Evolutionary conservation across 805 yeast genomes (phyloP), one percentile per base, ranked within the genome.

Genomic region (Saturnispora bothae): DNA sequence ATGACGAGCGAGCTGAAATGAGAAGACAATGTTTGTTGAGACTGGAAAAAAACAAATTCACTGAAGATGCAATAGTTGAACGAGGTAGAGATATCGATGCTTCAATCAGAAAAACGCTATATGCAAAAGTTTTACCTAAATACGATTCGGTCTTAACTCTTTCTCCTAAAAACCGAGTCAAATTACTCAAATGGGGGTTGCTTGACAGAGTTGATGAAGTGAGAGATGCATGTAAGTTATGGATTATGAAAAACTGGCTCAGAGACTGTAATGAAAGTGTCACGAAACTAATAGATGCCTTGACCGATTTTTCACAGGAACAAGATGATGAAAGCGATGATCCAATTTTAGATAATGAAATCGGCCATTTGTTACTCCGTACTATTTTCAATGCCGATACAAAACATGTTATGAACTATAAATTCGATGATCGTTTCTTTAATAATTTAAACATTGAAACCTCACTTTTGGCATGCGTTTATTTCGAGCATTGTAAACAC

Each of bases 1-100:
- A 79, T 51, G 98, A 89, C 58, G 71, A 83, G 2, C 79, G 80
- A 49, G 77, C 95, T 0, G 97, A 92, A 44, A 95, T 88, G 1
- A 69, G 97, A 47, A 68, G 95, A 43, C 86, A 94, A 0, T 89
- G 89, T 0, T 60, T 86, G 50, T 61, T 80, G 31, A 83, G 85
- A 52, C 55, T 89, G 23, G 74, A 69, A 18, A 78, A 76, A 47
- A 69, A 69, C 30, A 48, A 58, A 3, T 46, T 50, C 1, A 78
- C 86, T 0, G 61, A 73, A 15, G 74, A 79, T 1, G 67, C 64
- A 40, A 61, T 85, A 2, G 60, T 86, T 26, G 92, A 80, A 51
- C 69, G 96, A 42, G 94, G 95, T 1, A 69, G 94, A 41, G 98
- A 89, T 57, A 65, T 65, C 3, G 83, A 82, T 52, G 59, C 78